A percentile compares a stretch with the other conserved stretches of the same genome.
Evolutionary conservation across 768 basidiomycete genomes (phyloP).

Genomic region (Mycena amicta): DNA sequence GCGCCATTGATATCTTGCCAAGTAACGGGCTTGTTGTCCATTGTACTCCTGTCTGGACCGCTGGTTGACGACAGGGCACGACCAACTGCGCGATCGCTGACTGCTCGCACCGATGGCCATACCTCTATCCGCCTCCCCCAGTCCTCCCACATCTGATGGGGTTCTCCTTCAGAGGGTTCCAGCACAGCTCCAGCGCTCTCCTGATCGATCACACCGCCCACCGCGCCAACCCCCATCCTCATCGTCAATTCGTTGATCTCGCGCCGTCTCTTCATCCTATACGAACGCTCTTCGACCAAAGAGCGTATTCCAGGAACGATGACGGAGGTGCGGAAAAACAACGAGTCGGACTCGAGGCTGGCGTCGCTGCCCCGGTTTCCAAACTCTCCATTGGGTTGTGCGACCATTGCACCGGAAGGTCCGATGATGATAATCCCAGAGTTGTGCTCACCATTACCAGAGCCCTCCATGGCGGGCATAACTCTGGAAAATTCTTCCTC

Average conservation of each 20-base stretch:
- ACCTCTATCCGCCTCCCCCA: conserved; percentile 73
- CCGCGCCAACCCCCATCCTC: conserved; percentile 78
- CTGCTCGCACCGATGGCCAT: conserved; percentile 70
- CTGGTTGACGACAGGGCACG: conserved; percentile 36
- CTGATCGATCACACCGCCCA: conserved; percentile 66
- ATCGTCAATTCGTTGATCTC: conserved; percentile 82
- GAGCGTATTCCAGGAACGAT: conserved; percentile 68
- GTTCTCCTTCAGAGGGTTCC: conserved; percentile 3
- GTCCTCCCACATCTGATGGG: conserved; percentile 51
- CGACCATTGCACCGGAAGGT: conserved; percentile 33
- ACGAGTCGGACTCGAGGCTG: conserved; percentile 29
- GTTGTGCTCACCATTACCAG: conserved; percentile 34
- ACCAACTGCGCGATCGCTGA: conserved; percentile 79
- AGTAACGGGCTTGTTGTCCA: conserved; percentile 62
- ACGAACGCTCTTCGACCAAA: conserved; percentile 51
- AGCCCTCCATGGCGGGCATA: conserved; percentile 39
- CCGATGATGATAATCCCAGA: conserved; percentile 57
- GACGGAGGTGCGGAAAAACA: conserved; percentile 70
- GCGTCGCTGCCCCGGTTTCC: conserved; percentile 24
- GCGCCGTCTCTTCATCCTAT: conserved; percentile 61
- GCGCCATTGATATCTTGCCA: conserved; percentile 70
- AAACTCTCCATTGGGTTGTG: conserved; percentile 21
- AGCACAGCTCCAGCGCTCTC: conserved; percentile 30
- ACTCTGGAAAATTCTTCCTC: conserved; percentile 66
- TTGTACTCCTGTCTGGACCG: conserved; percentile 38